Conservation (phyloP, 371 early-diverging fungal genomes). For the Mucor mucedo region DNA sequence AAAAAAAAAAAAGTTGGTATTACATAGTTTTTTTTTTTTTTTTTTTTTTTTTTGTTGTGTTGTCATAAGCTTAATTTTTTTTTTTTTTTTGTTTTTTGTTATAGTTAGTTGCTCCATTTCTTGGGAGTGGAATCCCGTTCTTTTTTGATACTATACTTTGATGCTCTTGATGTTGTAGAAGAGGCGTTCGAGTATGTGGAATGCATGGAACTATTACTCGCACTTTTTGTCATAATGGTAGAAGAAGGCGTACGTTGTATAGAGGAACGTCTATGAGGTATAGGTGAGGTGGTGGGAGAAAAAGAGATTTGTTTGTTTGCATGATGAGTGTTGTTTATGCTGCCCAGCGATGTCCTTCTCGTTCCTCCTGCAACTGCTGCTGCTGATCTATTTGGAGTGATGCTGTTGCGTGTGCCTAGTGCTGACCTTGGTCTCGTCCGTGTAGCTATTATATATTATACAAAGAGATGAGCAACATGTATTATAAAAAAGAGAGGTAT, state of each 20-base stretch:
- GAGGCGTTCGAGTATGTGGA: not conserved
- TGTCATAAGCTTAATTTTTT: not conserved
- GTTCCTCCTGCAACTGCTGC: not conserved
- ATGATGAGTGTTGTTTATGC: slow-evolving; percentile 5
- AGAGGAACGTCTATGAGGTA: slow-evolving; percentile 26
- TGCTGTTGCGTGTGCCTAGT: not conserved
- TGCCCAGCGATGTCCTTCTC: slow-evolving; percentile 18
- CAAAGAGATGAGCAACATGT: not conserved
- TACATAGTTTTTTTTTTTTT: not conserved
- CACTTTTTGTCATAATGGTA: not conserved
- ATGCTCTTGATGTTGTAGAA: slow-evolving; percentile 5
- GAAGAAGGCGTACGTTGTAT: slow-evolving; percentile 22
- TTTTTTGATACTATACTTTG: slow-evolving; percentile 7
- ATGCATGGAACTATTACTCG: slow-evolving; percentile 4
- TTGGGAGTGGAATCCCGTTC: slow-evolving; percentile 2
- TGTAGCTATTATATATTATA: slow-evolving; percentile 3
- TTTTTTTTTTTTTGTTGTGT: slow-evolving; percentile 1
- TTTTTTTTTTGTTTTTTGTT: not conserved
- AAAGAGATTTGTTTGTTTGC: not conserved
- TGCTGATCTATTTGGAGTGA: not conserved
- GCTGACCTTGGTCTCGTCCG: slow-evolving; percentile 16
- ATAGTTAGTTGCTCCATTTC: slow-evolving; percentile 26
- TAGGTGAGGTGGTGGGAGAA: slow-evolving; percentile 25
- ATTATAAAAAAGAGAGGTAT: not conserved
- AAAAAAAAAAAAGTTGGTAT: slow-evolving; percentile 1